A percentile compares a stretch with the other conserved stretches of the same genome.
phyloP scores from a whole-genome alignment of 192 early-diverging fungal genomes.

The Pecoramyces ruminantium region DNA sequence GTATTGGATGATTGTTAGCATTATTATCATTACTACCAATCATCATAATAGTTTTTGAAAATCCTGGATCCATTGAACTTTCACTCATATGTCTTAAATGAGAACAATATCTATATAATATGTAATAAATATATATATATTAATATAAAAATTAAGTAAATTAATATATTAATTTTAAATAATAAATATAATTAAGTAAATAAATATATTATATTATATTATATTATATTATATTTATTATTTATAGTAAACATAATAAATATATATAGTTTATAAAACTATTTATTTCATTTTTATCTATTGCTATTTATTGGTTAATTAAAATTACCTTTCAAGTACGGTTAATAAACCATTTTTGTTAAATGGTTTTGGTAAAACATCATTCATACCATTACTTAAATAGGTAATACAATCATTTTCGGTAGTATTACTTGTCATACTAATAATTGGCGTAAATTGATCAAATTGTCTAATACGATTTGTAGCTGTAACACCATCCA shows the following conservation, averaged over 20 bases:
- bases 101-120: background rate
- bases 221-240: too few relatives aligned
- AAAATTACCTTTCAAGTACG: conserved; percentile 29
- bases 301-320: too few relatives aligned
- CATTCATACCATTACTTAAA: conserved; percentile 54
- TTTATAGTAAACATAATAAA: too few relatives aligned
- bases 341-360: conserved; percentile 20
- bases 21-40: background rate
- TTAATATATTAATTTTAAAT: too few relatives aligned
- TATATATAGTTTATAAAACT: too few relatives aligned
- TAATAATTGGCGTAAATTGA: conserved; percentile 48
- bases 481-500: conserved; percentile 53
- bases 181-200: too few relatives aligned
- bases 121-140: too few relatives aligned
- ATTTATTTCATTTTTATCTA: too few relatives aligned
- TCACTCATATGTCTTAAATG: background rate
- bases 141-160: too few relatives aligned
- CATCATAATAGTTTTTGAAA: background rate
- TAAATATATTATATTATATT: too few relatives aligned
- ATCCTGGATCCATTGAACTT: background rate
- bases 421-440: conserved; percentile 56
- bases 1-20: background rate
- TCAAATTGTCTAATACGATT: conserved; percentile 55
- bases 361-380: conserved; percentile 56
- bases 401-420: conserved; percentile 47